Evolutionary conservation across 2,329 filamentous ascomycete genomes (phyloP).

Genomic region (Stromatinia cepivora): DNA sequence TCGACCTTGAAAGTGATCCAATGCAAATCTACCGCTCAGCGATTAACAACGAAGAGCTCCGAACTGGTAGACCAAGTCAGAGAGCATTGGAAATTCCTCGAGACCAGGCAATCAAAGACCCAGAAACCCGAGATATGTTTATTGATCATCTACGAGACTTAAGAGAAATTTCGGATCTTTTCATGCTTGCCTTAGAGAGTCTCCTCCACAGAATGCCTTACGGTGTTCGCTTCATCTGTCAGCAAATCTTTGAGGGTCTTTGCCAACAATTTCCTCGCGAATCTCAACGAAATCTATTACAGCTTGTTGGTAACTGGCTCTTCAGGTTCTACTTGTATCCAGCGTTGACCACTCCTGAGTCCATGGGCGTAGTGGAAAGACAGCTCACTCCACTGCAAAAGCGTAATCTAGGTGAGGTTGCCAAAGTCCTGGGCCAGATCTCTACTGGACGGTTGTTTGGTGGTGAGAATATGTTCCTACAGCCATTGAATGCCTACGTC

Average conservation of each 20-base stretch:
- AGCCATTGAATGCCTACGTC: conserved; percentile 91
- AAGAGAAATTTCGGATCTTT: conserved; percentile 90
- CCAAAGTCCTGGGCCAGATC: conserved; percentile 88
- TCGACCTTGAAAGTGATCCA: conserved; percentile 95
- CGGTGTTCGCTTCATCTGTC: conserved; percentile 82
- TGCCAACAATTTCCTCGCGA: conserved; percentile 78
- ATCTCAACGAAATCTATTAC: conserved; percentile 72
- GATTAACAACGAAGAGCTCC: conserved; percentile 95
- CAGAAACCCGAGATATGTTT: conserved; percentile 87
- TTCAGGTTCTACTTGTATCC: conserved; percentile 95
- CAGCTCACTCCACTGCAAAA: conserved; percentile 88
- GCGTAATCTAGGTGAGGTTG: conserved; percentile 84
- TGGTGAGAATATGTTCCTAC: conserved; percentile 91
- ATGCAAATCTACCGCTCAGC: conserved; percentile 95
- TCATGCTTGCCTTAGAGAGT: conserved; percentile 79
- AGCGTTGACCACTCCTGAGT: conserved; percentile 84
- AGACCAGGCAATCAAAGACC: conserved; percentile 93
- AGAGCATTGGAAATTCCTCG: conserved; percentile 82
- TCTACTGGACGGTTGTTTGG: conserved; percentile 88
- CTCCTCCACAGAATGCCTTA: conserved; percentile 87
- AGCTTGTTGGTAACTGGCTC: conserved; percentile 85
- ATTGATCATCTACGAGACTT: conserved; percentile 93
- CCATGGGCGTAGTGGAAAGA: conserved; percentile 88
- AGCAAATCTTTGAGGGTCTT: conserved; percentile 80
- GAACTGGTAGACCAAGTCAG: conserved; percentile 80